These are phyloP conservation scores for Polytrichum commune DNA, from an alignment of 225 moss, liverwort and hornwort species.

Conservation along the genomic window DNA sequence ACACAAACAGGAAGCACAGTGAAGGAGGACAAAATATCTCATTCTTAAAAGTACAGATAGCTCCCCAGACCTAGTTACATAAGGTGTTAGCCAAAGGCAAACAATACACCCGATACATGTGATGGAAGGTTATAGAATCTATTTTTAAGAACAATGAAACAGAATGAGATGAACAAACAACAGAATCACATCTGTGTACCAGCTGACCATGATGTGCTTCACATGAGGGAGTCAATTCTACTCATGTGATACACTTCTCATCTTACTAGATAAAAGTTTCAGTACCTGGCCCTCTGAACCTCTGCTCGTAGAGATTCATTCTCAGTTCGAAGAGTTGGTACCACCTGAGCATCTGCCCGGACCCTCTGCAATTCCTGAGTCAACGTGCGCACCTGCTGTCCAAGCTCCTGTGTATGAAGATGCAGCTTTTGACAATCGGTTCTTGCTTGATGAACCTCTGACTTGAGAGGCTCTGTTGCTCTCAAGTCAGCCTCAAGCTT, in stretches of 20 bases:
- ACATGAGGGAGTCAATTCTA: too few species aligned
- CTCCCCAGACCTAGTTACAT: too few species aligned
- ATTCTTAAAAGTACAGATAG: too few species aligned
- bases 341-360: constrained; percentile 67
- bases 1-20: too few species aligned
- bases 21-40: too few species aligned
- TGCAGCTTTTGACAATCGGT: constrained; percentile 81
- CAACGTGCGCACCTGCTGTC: constrained; percentile 73
- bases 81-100: neutral
- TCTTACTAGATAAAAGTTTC: neutral
- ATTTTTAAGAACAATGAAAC: neutral
- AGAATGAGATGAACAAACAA: neutral
- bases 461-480: constrained; percentile 68
- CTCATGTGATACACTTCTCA: neutral
- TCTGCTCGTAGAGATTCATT: constrained; percentile 71
- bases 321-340: constrained; percentile 65
- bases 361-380: constrained; percentile 72
- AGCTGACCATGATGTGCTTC: too few species aligned
- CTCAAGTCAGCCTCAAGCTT: constrained; percentile 79
- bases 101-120: neutral
- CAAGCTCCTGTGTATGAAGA: constrained; percentile 66
- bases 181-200: neutral
- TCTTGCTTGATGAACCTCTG: constrained; percentile 79
- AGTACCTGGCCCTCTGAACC: constrained; percentile 70
- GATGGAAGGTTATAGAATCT: too few species aligned